Evolutionary conservation across 495 filamentous ascomycete species (phyloP).

Genomic region (Aspergillus kassunensis): DNA sequence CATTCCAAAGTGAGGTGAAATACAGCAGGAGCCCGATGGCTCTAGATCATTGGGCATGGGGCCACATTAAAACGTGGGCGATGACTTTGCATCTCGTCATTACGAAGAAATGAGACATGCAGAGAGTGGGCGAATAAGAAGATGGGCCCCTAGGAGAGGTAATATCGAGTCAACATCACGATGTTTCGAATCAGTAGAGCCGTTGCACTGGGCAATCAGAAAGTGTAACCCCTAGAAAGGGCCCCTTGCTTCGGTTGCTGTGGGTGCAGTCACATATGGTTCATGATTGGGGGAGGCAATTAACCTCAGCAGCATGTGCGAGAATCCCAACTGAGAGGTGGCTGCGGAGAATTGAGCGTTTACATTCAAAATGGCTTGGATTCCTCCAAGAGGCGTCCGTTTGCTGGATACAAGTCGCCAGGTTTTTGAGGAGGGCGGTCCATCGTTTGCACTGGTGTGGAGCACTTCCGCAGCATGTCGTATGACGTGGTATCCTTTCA

Average conservation of each 20-base stretch:
- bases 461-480: not conserved
- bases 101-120: constrained; percentile 23
- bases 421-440: constrained; percentile 12
- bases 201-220: constrained; percentile 26
- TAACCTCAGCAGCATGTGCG: constrained; percentile 20
- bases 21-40: not conserved
- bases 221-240: constrained; percentile 17
- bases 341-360: constrained; percentile 15
- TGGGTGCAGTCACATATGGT: constrained; percentile 12
- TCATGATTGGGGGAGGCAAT: constrained; percentile 17
- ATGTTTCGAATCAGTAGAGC: constrained; percentile 9
- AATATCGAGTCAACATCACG: constrained; percentile 16
- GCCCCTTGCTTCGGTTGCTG: constrained; percentile 28
- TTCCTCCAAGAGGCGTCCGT: constrained; percentile 11
- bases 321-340: constrained; percentile 7
- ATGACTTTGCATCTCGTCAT: constrained; percentile 21
- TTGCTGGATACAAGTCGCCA: not conserved
- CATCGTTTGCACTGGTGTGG: constrained; percentile 3
- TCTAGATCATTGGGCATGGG: constrained; percentile 19
- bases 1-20: constrained; percentile 27
- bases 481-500: not conserved
- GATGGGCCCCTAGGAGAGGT: constrained; percentile 13
- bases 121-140: constrained; percentile 13
- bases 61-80: constrained; percentile 24
- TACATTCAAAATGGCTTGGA: constrained; percentile 10